Base-by-base conservation (phyloP, 2,329 filamentous ascomycete genomes). In the Microsporum canis region DNA sequence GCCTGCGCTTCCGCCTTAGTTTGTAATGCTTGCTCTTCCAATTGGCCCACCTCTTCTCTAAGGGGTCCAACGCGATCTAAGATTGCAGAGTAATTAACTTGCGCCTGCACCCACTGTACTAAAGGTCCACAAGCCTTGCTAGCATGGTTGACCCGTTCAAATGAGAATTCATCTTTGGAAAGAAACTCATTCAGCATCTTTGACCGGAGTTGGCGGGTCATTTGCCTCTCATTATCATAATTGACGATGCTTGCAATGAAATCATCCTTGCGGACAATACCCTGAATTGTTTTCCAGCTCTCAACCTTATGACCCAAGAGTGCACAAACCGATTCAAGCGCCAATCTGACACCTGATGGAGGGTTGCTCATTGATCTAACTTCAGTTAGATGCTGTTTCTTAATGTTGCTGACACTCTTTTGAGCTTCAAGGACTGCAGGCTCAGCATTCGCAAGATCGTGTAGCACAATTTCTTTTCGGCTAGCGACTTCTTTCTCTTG, bases 211-310 rank as follows among this genome's bases (percentile, higher is more conserved):
- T 78, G 77, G 68, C 85, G 87, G 14, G 92, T 99, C 92, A 99
- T 97, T 74, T 94, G 88, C 72, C 81, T 86, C 75, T 94, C 91
- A 70, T 96, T 99, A 78, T 96, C 89, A 71, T 96, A 99, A 73
- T 90, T 91, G 73, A 97, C 88, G 69, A 99, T 99, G 76, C 89
- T 96, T 57, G 91, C 89, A 75, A 99, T 97, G 76, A 99, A 99
- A 71, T 97, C 92, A 69, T 97, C 94, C 61, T 85, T 85, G 68
- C 92, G 89, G 63, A 99, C 85, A 64, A 97, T 88, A 59, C 83
- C 86, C 73, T 95, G 88, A 63, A 97, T 90, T 10, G 84, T 86
- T 78, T 91, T 96, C 94, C 94, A 99, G 71, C 88, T 89, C 62
- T 86, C 84, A 63, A 90, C 87, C 73, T 88, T 94, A 77, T 97